Conservation (phyloP, 331 rosid genomes). For the Erythrophleum ivorense region DNA sequence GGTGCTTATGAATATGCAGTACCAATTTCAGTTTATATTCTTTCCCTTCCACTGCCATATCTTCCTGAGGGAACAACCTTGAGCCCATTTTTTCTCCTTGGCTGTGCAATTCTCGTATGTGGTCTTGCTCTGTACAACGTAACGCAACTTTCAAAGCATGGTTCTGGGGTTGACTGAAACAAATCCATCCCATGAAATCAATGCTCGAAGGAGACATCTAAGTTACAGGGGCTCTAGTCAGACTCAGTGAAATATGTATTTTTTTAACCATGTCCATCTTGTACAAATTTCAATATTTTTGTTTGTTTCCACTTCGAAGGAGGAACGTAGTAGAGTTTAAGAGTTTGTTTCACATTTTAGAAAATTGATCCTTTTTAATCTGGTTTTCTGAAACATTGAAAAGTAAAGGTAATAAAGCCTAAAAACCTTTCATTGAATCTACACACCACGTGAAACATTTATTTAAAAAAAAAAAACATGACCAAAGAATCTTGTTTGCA, state of each 20-base stretch:
- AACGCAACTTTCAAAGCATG: slow-evolving; percentile 51
- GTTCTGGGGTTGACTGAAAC: slow-evolving; percentile 41
- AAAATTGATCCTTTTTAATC: no score
- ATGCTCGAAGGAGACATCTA: neutral
- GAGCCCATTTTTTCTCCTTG: slow-evolving; percentile 80
- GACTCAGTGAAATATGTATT: neutral
- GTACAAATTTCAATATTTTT: neutral
- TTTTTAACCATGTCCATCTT: neutral
- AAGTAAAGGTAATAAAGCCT: no score
- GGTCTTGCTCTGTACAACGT: slow-evolving; percentile 75
- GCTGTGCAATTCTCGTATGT: slow-evolving; percentile 71
- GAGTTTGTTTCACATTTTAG: no score
- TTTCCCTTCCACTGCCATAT: slow-evolving; percentile 87
- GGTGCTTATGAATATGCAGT: slow-evolving; percentile 61
- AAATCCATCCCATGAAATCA: slow-evolving; percentile 6
- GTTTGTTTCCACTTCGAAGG: neutral
- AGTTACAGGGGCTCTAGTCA: neutral
- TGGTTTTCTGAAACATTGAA: no score
- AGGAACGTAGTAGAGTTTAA: neutral
- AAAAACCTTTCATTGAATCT: no score
- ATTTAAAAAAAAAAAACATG: no score
- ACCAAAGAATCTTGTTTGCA: no score
- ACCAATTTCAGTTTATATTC: slow-evolving; percentile 77
- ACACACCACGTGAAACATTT: no score
- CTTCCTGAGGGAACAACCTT: slow-evolving; percentile 64